phyloP scores from a whole-genome alignment of 2,329 filamentous ascomycete species.

The Botrytis cinerea region DNA sequence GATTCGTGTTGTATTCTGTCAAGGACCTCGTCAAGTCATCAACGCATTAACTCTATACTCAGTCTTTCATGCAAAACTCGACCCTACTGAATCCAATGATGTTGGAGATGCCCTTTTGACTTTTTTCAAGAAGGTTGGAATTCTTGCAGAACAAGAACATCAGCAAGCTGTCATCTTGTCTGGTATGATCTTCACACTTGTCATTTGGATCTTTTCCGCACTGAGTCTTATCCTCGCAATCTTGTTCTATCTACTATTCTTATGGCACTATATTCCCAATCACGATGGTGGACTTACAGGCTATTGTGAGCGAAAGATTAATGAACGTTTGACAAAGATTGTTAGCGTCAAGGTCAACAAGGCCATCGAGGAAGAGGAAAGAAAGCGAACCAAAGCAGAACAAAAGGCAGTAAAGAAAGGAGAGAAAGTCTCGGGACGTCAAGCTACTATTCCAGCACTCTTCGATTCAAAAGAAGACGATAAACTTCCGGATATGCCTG shows the following conservation, averaged over 20 bases:
- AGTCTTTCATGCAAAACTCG: slow-evolving; percentile 73
- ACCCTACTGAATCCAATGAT: slow-evolving; percentile 55
- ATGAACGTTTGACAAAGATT: slow-evolving; percentile 79
- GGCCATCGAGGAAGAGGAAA: slow-evolving; percentile 77
- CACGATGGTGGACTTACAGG: slow-evolving; percentile 76
- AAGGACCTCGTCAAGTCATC: slow-evolving; percentile 87
- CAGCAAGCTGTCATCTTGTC: slow-evolving; percentile 81
- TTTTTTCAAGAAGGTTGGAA: slow-evolving; percentile 81
- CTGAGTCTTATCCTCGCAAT: slow-evolving; percentile 73
- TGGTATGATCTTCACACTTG: slow-evolving; percentile 87
- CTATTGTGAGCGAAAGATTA: slow-evolving; percentile 92
- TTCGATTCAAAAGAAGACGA: slow-evolving; percentile 57
- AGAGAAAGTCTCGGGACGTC: slow-evolving; percentile 53
- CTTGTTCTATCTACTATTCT: slow-evolving; percentile 81
- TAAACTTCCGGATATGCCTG: slow-evolving; percentile 59
- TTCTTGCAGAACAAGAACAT: slow-evolving; percentile 71
- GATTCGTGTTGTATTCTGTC: slow-evolving; percentile 85
- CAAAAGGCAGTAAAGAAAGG: slow-evolving; percentile 54
- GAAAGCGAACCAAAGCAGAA: slow-evolving; percentile 55
- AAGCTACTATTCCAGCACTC: slow-evolving; percentile 69
- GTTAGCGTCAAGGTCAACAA: slow-evolving; percentile 86
- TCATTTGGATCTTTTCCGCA: slow-evolving; percentile 85
- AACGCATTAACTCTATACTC: slow-evolving; percentile 88
- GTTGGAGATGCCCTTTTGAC: slow-evolving; percentile 66
- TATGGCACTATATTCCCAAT: slow-evolving; percentile 88